Evolutionary conservation across 306 rosid species (phyloP).

Genomic region (Luffa aegyptiaca): DNA sequence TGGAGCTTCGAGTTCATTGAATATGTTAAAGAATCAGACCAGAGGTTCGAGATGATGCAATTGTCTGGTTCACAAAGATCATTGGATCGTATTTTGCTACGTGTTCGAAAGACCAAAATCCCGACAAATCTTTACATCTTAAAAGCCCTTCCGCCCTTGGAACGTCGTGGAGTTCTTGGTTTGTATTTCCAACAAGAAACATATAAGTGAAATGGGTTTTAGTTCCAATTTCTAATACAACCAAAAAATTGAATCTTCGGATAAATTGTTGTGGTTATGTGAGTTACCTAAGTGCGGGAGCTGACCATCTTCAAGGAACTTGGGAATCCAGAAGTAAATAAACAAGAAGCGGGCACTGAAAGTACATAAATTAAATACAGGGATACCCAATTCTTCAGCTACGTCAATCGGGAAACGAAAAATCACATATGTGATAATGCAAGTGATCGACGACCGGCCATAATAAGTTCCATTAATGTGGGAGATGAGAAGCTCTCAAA

Average conservation of each 20-base stretch:
- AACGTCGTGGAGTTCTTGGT: constrained; percentile 16
- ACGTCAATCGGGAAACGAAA: constrained; percentile 19
- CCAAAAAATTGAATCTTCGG: neutral
- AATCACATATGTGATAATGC: constrained; percentile 32
- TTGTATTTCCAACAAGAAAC: constrained; percentile 34
- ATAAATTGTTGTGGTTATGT: neutral
- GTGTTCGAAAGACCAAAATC: neutral
- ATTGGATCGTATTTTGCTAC: neutral
- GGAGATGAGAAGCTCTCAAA: constrained; percentile 21
- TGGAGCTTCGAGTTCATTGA: no score
- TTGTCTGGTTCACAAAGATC: neutral
- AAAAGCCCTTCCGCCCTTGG: constrained; percentile 41
- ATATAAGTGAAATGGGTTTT: neutral
- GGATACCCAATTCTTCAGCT: constrained; percentile 22
- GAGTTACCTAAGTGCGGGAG: constrained; percentile 27
- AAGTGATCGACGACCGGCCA: neutral
- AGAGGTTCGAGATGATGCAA: no score
- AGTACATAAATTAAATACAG: constrained; percentile 29
- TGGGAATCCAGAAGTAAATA: constrained; percentile 26
- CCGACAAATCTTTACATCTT: constrained; percentile 41
- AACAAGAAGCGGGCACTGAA: constrained; percentile 30
- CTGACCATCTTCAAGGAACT: constrained; percentile 16
- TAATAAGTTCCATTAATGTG: neutral
- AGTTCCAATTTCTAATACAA: neutral
- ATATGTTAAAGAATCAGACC: no score